Percentiles rank a stretch among this genome's conserved stretches.
phyloP scores from a whole-genome alignment of 1,139 yeast species.

The Ashbya aceris region DNA sequence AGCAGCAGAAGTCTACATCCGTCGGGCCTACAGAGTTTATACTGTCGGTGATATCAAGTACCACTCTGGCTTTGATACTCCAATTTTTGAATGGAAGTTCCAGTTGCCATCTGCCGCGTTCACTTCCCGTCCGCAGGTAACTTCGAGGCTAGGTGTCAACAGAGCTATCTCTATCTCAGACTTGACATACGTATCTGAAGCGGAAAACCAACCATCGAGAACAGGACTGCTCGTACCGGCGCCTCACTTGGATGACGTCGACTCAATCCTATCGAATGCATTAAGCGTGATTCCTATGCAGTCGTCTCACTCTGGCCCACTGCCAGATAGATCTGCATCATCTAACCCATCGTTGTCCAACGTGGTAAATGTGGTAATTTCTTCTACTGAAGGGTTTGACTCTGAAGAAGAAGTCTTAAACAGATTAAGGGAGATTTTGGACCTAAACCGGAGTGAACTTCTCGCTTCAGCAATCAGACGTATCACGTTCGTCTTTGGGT shows the following conservation, averaged over 20 bases:
- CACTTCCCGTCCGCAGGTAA: constrained; percentile 50
- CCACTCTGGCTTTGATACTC: constrained; percentile 40
- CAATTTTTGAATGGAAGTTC: constrained; percentile 82
- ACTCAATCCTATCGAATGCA: constrained; percentile 69
- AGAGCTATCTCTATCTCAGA: constrained; percentile 92
- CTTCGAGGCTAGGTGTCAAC: constrained; percentile 45
- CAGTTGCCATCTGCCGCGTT: constrained; percentile 77
- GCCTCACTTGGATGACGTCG: constrained; percentile 79
- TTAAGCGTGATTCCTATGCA: constrained; percentile 55
- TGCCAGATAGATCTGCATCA: constrained; percentile 36
- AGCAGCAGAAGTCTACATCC: constrained; percentile 90
- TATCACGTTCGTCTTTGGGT: constrained; percentile 81
- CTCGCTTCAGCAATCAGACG: constrained; percentile 72
- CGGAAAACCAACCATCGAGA: constrained; percentile 54
- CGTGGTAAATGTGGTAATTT: constrained; percentile 72
- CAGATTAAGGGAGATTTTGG: constrained; percentile 56
- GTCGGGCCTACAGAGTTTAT: constrained; percentile 96
- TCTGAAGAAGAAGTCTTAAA: constrained; percentile 61
- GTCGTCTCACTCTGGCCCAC: constrained; percentile 33
- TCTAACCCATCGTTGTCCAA: constrained; percentile 46
- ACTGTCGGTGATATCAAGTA: constrained; percentile 70
- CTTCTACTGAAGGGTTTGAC: constrained; percentile 63
- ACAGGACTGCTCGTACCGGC: constrained; percentile 84
- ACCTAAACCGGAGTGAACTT: constrained; percentile 62
- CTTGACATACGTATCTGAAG: constrained; percentile 72